A percentile compares a stretch with the other conserved stretches of the same genome.
These are phyloP conservation scores for Solanum tarijense DNA, from an alignment of 257 asterid genomes.

Conservation along the genomic window DNA sequence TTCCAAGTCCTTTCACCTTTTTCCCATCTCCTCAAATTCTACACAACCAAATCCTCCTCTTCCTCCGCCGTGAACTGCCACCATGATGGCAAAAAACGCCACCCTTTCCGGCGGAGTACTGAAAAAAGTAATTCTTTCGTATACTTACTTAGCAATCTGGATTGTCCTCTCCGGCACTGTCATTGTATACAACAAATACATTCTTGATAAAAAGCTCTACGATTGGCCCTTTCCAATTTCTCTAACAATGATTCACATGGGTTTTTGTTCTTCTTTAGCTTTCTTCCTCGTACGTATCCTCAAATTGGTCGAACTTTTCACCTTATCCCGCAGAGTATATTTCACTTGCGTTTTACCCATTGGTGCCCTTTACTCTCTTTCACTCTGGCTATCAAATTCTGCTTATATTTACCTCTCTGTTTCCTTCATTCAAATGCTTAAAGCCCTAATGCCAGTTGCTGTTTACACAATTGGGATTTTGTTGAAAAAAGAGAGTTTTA, in stretches of 20 bases:
- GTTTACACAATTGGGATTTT: constrained; percentile 53
- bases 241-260: constrained; percentile 78
- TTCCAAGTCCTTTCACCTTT: background rate
- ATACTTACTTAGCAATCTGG: constrained; percentile 59
- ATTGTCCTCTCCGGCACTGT: constrained; percentile 69
- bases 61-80: background rate
- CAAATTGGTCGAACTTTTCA: constrained; percentile 49
- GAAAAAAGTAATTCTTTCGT: constrained; percentile 50
- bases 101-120: constrained; percentile 46
- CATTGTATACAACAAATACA: constrained; percentile 69
- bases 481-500: constrained; percentile 37
- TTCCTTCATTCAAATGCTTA: constrained; percentile 69
- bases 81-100: constrained; percentile 45
- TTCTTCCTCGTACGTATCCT: constrained; percentile 50
- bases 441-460: constrained; percentile 73
- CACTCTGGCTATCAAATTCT: constrained; percentile 68
- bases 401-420: constrained; percentile 70
- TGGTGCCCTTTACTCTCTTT: constrained; percentile 59
- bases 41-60: background rate
- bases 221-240: constrained; percentile 74
- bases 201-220: constrained; percentile 62
- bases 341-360: constrained; percentile 64
- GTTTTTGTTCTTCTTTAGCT: constrained; percentile 61
- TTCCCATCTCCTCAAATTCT: background rate
- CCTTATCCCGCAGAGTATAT: constrained; percentile 46